Percentiles rank a stretch among this genome's conserved stretches.
Conservation (phyloP, 169 alveolate species). For the Toxoplasma gondii region DNA sequence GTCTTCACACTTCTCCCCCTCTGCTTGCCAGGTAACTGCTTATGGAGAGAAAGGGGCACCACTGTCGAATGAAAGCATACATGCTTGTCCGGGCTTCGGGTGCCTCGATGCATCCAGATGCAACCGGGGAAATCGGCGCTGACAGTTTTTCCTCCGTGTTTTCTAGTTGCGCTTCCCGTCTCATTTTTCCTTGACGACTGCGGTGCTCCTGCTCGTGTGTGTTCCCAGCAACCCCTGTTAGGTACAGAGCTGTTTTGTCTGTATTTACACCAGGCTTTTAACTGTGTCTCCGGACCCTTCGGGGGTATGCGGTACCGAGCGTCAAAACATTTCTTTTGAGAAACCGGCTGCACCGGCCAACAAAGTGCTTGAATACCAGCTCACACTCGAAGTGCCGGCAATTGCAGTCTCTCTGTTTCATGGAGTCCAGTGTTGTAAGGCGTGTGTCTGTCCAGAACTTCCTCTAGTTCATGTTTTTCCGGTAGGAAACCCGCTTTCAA, state of each 20-base stretch:
- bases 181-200: background rate
- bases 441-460: no score
- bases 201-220: background rate
- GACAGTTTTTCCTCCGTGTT: background rate
- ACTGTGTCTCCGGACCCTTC: background rate
- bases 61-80: no score
- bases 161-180: background rate
- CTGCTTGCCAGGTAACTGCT: no score
- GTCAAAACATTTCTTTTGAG: background rate
- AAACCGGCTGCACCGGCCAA: background rate
- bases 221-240: background rate
- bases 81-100: background rate
- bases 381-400: no score
- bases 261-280: background rate
- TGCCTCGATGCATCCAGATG: background rate
- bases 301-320: background rate
- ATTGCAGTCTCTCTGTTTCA: no score
- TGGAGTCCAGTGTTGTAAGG: no score
- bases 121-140: background rate
- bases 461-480: no score
- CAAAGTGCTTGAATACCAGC: no score
- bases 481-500: no score
- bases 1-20: no score
- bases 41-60: no score
- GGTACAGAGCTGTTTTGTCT: background rate